These are phyloP conservation scores for Thelonectria rubi DNA, from an alignment of 2,329 filamentous ascomycete genomes.

Conservation along the genomic window DNA sequence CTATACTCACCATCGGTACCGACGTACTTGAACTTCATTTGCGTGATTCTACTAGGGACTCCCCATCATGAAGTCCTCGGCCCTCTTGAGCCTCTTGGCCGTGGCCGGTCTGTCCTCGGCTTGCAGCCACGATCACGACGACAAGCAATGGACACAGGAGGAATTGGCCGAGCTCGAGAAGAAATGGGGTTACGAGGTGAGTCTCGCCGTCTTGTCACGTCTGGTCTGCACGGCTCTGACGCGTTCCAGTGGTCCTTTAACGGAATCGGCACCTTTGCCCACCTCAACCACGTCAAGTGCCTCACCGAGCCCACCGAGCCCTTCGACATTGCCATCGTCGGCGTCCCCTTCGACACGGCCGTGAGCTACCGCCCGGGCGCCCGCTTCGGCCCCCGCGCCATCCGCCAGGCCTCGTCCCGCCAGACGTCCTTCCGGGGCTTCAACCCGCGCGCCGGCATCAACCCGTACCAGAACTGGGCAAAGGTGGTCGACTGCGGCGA, in stretches of 20 bases:
- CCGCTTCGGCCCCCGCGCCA: slow-evolving; percentile 87
- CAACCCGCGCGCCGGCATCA: slow-evolving; percentile 83
- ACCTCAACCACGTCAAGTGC: slow-evolving; percentile 74
- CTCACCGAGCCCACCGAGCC: slow-evolving; percentile 69
- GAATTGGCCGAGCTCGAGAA: slow-evolving; percentile 61
- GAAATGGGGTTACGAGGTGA: slow-evolving; percentile 67
- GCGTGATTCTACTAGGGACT: not conserved
- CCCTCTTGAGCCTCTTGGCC: slow-evolving; percentile 41
- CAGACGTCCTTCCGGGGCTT: slow-evolving; percentile 81
- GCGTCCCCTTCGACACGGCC: slow-evolving; percentile 78
- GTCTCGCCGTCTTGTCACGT: slow-evolving; percentile 28
- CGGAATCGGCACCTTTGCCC: slow-evolving; percentile 80
- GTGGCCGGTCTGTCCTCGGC: slow-evolving; percentile 40
- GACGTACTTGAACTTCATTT: too few species aligned
- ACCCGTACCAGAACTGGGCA: slow-evolving; percentile 85
- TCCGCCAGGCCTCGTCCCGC: slow-evolving; percentile 82
- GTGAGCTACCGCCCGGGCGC: slow-evolving; percentile 70
- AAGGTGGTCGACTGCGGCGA: slow-evolving; percentile 90
- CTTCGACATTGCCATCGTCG: slow-evolving; percentile 78
- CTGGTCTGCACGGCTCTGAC: not conserved
- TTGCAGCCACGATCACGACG: slow-evolving; percentile 47
- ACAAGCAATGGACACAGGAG: slow-evolving; percentile 59
- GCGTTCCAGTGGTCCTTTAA: slow-evolving; percentile 61
- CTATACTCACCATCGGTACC: not conserved
- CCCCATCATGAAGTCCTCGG: slow-evolving; percentile 38